Conservation (phyloP, 805 yeast genomes). For the Wickerhamomyces sydowiorum region DNA sequence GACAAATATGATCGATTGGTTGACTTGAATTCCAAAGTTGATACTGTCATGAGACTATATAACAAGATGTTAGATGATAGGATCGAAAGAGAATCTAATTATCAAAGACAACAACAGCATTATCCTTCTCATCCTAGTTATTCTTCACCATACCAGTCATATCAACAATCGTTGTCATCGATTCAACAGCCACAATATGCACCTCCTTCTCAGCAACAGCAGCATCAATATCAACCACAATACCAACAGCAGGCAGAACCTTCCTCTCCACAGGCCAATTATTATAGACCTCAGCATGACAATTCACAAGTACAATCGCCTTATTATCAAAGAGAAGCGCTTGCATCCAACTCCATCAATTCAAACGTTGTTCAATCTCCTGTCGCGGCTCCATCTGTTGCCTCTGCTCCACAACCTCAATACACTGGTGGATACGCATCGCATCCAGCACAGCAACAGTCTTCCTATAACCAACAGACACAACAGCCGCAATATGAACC, state of each 20-base stretch:
- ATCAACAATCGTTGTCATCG: no score
- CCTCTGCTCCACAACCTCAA: not conserved
- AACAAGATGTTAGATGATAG: slow-evolving; percentile 65
- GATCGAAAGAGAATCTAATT: slow-evolving; percentile 28
- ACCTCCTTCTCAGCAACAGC: not conserved
- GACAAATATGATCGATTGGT: slow-evolving; percentile 60
- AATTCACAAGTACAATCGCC: not conserved
- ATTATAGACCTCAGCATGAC: not conserved
- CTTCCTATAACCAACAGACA: not conserved
- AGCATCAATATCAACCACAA: slow-evolving; percentile 2
- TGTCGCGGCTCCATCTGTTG: not conserved
- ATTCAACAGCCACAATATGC: slow-evolving; percentile 2
- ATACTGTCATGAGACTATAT: slow-evolving; percentile 69
- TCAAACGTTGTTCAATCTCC: slow-evolving; percentile 1
- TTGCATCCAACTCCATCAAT: no score
- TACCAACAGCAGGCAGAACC: slow-evolving; percentile 4
- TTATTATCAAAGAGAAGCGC: no score
- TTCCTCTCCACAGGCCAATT: not conserved
- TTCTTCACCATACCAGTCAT: no score
- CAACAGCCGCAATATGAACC: not conserved
- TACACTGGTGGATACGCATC: not conserved
- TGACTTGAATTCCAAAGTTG: slow-evolving; percentile 72
- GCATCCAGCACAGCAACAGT: not conserved
- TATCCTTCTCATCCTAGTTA: not conserved
- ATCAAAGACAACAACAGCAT: slow-evolving; percentile 3